Base-by-base conservation (phyloP, 768 basidiomycete genomes). In the Boletus rufocinnamomeus region DNA sequence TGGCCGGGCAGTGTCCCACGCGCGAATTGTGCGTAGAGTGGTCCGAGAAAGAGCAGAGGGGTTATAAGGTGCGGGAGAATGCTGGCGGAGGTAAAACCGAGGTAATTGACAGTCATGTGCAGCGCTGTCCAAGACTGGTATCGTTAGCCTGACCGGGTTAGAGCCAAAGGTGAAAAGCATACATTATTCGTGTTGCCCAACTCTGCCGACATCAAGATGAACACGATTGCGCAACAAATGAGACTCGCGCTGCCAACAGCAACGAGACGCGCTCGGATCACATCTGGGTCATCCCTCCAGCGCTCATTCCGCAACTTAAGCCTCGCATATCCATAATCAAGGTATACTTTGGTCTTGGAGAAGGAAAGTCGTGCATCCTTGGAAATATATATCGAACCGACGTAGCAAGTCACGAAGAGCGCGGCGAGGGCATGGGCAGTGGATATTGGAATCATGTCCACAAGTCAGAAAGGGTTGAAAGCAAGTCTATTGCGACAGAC, bases 261-360 rank as follows among this genome's bases (percentile, higher is more conserved):
- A 17, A 78, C 67, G 53, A 97, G 74, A 23, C 96, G 80, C 6
- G 89, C 87, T n/a, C 81, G 79, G 59, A 98, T 94, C 6, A 96
- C 91, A 40, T 81, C 81, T 1, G 94, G 88, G 66, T 96, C 89
- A 69, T 98, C 89, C 60, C 95, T 80, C 83, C 84, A 86, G 23
- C 81, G 76, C 56, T 84, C 83, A 45, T 78, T 67, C 28, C 56
- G 64, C 51, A 75, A 62, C 60, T 72, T 75, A 50, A 60, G 72
- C 47, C 71, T 63, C 30, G 62, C 67, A 38, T 69, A 71, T 58
- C 69, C 72, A 56, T 59, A 69, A 46, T 63, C 60, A 57, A 61
- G 65, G 30, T 54, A 55, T 54, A 56, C 62, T 56, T 68, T 65
- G 48, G 75, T 63, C 32, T 70, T 66, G 50, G 78, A 68, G 69